phyloP scores from a whole-genome alignment of 1,284 basidiomycete genomes.

The Ustanciosporium gigantosporum region DNA sequence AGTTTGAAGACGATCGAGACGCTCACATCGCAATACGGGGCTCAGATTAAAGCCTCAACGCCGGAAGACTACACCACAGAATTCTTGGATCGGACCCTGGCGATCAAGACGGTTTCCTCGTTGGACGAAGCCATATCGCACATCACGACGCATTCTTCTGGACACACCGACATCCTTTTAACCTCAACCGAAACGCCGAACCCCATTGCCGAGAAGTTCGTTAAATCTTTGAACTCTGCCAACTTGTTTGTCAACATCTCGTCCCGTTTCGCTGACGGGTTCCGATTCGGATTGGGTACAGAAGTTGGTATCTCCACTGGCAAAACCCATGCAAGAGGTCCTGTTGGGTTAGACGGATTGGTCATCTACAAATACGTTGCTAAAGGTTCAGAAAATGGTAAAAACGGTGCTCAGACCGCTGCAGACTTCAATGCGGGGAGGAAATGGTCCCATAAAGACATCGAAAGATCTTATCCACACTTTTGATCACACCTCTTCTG shows the following conservation, averaged over 20 bases:
- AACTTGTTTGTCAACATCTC: constrained; percentile 93
- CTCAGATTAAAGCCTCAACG: constrained; percentile 35
- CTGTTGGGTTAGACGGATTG: constrained; percentile 87
- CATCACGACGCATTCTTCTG: constrained; percentile 90
- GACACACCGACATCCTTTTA: constrained; percentile 92
- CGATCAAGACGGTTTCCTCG: constrained; percentile 75
- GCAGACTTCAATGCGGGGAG: not conserved
- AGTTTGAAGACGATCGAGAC: not conserved
- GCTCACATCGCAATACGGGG: constrained; percentile 14
- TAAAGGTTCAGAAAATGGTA: not conserved
- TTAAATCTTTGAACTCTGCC: constrained; percentile 83
- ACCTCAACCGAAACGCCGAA: constrained; percentile 14
- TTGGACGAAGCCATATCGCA: constrained; percentile 77
- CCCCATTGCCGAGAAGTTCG: constrained; percentile 73
- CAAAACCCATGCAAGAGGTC: constrained; percentile 92
- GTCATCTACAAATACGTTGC: constrained; percentile 59
- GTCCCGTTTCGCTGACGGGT: constrained; percentile 95
- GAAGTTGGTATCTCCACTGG: constrained; percentile 98
- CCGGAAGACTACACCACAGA: constrained; percentile 79
- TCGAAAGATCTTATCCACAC: not conserved
- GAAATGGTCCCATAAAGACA: not conserved
- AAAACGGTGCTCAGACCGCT: not conserved
- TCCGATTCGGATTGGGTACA: constrained; percentile 93
- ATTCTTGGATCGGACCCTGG: constrained; percentile 67
- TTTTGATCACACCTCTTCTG: too few relatives aligned